Evolutionary conservation across 2,329 filamentous ascomycete species (phyloP).

Genomic region (Domatiomyces globalis): DNA sequence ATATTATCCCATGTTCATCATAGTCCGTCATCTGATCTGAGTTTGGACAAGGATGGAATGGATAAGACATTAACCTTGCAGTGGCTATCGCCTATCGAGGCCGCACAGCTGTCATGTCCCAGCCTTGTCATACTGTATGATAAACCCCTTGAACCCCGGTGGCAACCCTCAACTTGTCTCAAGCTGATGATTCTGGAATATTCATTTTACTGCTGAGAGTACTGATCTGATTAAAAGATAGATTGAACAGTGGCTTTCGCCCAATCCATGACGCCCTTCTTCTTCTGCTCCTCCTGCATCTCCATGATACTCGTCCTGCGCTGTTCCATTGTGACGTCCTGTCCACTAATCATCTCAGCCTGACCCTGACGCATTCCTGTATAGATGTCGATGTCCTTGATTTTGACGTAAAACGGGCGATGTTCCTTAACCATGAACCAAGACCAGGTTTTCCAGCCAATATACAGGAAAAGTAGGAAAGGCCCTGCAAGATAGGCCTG

Average conservation of each 20-base stretch:
- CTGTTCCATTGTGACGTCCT: conserved; percentile 18
- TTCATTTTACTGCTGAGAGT: no score
- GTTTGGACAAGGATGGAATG: no score
- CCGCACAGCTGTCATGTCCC: no score
- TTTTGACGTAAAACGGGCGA: conserved; percentile 20
- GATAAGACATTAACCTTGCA: no score
- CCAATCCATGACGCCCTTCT: conserved; percentile 15
- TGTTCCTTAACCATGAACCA: conserved; percentile 19
- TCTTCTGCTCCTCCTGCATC: conserved; percentile 21
- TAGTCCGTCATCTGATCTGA: no score
- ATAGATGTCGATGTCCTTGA: conserved; percentile 25
- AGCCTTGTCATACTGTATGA: no score
- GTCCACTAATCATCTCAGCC: conserved; percentile 17
- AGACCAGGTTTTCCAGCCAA: conserved; percentile 14
- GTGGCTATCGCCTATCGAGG: no score
- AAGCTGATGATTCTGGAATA: no score
- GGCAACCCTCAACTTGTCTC: no score
- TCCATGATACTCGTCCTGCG: conserved; percentile 22
- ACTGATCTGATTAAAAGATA: not conserved
- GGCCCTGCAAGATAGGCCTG: conserved; percentile 17
- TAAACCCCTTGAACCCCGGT: no score
- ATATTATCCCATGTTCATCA: no score
- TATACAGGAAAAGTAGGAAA: conserved; percentile 14
- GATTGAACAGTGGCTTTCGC: not conserved
- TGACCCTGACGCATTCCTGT: conserved; percentile 23